Base-by-base conservation (phyloP, 805 yeast genomes). In the Saturnispora gosingensis region DNA sequence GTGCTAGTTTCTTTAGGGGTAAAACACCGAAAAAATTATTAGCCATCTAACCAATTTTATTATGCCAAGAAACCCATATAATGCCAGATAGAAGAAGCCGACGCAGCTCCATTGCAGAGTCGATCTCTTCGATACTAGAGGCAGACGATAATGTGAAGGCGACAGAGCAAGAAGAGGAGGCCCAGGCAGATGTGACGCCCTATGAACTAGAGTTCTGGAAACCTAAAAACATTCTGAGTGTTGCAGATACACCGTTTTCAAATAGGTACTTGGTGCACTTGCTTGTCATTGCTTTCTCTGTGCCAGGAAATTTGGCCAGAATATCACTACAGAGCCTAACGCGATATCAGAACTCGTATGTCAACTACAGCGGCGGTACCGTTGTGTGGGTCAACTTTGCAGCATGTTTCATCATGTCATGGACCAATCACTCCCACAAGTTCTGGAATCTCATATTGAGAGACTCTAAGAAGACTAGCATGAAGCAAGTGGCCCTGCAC, bases 301-400 rank as follows among this genome's bases (percentile, higher is more conserved):
- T 57, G 10, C 54, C 52, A 4, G 61, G 59, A 2, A 53, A 55
- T 28, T 28, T 56, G 27, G 51, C 55, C 5, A 48, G 60, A 45
- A 42, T 45, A 1, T 51, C 57, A 10, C 13, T 59, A n/a, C 57
- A 55, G 25, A 38, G 42, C 13, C 49, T 59, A 6, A 56, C 61
- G 10, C 43, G 39, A 1, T 58, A 59, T 40, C 45, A 46, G 13
- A 48, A 53, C 25, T 46, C 59, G 2, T 59, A 55, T 28, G 52
- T 59, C 2, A 54, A 59, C 36, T 57, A 55, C 30, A 35, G 28
- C 4, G 55, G 50, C 10, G 60, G 60, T 0, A 56, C 62, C 11
- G 80, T 84, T 4, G 62, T 87, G 1, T 88, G 96, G 95, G 79
- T 88, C 11, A 88, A 88, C 60, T 81, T 83, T 52, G 67, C 80